phyloP scores from a whole-genome alignment of 2,329 filamentous ascomycete species.

The Colletotrichum spaethianum region DNA sequence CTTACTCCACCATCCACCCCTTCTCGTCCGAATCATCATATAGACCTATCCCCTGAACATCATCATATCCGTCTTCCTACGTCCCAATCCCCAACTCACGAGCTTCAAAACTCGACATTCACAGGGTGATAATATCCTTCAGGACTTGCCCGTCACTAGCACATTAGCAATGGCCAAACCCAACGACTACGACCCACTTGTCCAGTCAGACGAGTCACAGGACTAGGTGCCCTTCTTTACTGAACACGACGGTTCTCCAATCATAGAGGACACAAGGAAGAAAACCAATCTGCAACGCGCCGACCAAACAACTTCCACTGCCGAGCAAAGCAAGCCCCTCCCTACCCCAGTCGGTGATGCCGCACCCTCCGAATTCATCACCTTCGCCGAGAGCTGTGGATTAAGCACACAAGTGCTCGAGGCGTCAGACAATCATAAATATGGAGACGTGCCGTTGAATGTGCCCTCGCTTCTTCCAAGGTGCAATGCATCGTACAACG shows the following conservation, averaged over 20 bases:
- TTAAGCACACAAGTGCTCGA: not conserved
- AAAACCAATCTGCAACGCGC: not conserved
- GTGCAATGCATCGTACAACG: not conserved
- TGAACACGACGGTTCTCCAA: conserved; percentile 27
- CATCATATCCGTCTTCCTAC: not conserved
- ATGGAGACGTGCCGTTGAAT: not conserved
- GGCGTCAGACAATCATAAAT: not conserved
- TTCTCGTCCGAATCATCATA: not conserved
- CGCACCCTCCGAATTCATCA: not conserved
- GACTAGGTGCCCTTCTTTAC: conserved; percentile 35
- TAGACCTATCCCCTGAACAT: not conserved
- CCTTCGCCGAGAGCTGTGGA: not conserved
- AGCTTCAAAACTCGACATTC: not conserved
- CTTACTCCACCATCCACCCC: not conserved
- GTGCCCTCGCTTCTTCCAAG: not conserved
- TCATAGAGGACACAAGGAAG: conserved; percentile 7
- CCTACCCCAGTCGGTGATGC: not conserved
- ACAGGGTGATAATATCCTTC: not conserved
- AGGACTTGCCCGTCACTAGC: no score
- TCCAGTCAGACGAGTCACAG: not conserved
- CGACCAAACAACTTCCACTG: not conserved
- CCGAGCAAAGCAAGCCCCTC: not conserved
- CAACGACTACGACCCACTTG: not conserved
- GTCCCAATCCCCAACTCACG: not conserved
- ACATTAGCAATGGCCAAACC: conserved; percentile 8